These are phyloP conservation scores for Cercospora nicotianae DNA, from an alignment of 2,329 filamentous ascomycete genomes.

Conservation along the genomic window DNA sequence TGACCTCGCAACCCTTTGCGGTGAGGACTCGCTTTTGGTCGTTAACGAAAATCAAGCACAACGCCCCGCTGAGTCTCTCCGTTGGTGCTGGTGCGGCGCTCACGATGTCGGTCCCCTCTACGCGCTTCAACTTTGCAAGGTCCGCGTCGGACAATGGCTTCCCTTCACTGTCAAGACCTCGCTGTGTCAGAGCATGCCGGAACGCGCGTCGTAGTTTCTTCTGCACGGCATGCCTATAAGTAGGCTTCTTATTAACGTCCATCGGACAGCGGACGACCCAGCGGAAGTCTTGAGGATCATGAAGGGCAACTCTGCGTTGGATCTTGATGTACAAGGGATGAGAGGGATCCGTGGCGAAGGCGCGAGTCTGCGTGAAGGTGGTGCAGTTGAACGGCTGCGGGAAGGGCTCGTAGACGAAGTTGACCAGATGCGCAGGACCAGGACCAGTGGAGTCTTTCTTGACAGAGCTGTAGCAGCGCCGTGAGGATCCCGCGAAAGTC, in stretches of 20 bases:
- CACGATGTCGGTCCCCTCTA: background rate
- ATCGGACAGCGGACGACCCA: slow-evolving; percentile 46
- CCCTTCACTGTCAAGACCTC: slow-evolving; percentile 47
- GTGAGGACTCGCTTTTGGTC: slow-evolving; percentile 23
- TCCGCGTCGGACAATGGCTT: slow-evolving; percentile 11
- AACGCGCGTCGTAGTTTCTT: slow-evolving; percentile 50
- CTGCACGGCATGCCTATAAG: slow-evolving; percentile 50
- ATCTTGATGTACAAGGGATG: slow-evolving; percentile 41
- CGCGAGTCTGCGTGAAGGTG: slow-evolving; percentile 29
- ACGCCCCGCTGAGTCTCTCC: slow-evolving; percentile 22
- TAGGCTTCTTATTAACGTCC: slow-evolving; percentile 41
- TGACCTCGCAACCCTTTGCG: slow-evolving; percentile 25
- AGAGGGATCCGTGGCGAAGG: slow-evolving; percentile 27
- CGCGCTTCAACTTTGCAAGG: background rate
- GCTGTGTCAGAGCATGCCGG: slow-evolving; percentile 45
- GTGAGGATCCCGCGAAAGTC: background rate
- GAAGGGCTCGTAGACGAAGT: slow-evolving; percentile 25
- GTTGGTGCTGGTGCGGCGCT: background rate
- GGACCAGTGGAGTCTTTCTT: background rate
- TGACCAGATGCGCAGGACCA: slow-evolving; percentile 15
- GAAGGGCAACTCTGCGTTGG: slow-evolving; percentile 23
- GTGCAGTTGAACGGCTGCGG: slow-evolving; percentile 33
- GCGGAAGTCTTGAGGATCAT: slow-evolving; percentile 47
- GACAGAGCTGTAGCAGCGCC: background rate
- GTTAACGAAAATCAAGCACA: slow-evolving; percentile 22